Conservation (phyloP, 768 basidiomycete genomes). For the Porphyrellus cyaneotinctus region DNA sequence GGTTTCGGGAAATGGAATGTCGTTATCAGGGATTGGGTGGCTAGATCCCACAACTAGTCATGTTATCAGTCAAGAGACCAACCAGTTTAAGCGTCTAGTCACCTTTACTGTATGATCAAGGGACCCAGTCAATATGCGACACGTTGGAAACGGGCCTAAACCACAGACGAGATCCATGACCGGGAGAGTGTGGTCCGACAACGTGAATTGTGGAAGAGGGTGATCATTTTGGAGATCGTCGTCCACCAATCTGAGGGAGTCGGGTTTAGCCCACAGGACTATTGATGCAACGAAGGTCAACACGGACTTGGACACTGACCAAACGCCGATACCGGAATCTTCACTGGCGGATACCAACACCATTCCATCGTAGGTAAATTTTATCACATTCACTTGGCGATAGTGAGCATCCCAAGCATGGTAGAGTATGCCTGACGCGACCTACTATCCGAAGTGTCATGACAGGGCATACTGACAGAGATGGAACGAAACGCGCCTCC, state of each 20-base stretch:
- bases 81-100: constrained; percentile 15
- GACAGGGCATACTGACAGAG: background rate
- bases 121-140: constrained; percentile 75
- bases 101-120: constrained; percentile 93
- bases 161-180: constrained; percentile 81
- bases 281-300: constrained; percentile 5
- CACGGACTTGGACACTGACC: constrained; percentile 81
- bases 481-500: constrained; percentile 65
- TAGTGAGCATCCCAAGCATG: constrained; percentile 96
- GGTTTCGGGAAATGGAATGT: constrained; percentile 86
- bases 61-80: constrained; percentile 8
- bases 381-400: constrained; percentile 76
- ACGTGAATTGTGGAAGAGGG: constrained; percentile 69
- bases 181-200: constrained; percentile 91
- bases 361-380: constrained; percentile 78
- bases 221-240: constrained; percentile 71
- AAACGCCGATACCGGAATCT: constrained; percentile 85
- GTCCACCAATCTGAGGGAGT: constrained; percentile 59
- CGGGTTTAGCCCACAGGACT: constrained; percentile 11
- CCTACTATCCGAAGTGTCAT: constrained; percentile 43
- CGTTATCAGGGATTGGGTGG: constrained; percentile 69
- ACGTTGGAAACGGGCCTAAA: constrained; percentile 71
- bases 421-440: constrained; percentile 90
- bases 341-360: constrained; percentile 84
- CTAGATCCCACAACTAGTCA: constrained; percentile 73